Evolutionary conservation across 352 stramenopile genomes (phyloP).

Genomic region (Pythium sp.): DNA sequence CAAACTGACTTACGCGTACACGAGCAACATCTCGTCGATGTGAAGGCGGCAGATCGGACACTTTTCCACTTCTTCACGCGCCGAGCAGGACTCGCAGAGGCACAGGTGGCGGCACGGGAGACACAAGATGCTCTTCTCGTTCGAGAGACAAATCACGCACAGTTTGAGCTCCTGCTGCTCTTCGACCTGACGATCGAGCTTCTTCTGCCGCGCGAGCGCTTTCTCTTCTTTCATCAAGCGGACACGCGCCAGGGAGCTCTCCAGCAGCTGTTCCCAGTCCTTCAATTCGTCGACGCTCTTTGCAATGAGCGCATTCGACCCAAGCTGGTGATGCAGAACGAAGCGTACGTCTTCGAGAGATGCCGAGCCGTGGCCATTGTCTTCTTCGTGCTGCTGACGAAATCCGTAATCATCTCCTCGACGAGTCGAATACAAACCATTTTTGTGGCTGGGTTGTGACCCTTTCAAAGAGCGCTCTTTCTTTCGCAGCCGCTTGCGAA

Average conservation of each 20-base stretch:
- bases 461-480: slow-evolving; percentile 20
- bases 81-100: slow-evolving; percentile 70
- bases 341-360: slow-evolving; percentile 29
- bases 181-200: slow-evolving; percentile 69
- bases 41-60: slow-evolving; percentile 83
- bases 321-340: slow-evolving; percentile 27
- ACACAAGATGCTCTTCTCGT: slow-evolving; percentile 83
- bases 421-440: not conserved
- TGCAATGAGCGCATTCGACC: slow-evolving; percentile 18
- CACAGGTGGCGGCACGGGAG: slow-evolving; percentile 81
- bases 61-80: slow-evolving; percentile 66
- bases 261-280: slow-evolving; percentile 67
- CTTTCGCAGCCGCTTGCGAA: slow-evolving; percentile 41
- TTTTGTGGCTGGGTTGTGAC: not conserved
- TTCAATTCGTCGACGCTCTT: slow-evolving; percentile 59
- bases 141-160: slow-evolving; percentile 80
- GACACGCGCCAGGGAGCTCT: slow-evolving; percentile 52
- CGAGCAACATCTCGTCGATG: slow-evolving; percentile 80
- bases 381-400: not conserved
- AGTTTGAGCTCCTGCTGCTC: slow-evolving; percentile 84
- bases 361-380: not conserved
- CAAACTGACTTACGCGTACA: slow-evolving; percentile 59
- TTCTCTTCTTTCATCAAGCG: slow-evolving; percentile 70
- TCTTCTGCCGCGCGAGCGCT: slow-evolving; percentile 71
- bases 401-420: not conserved